phyloP scores from a whole-genome alignment of 2,329 filamentous ascomycete species.

The Chaetomiaceae sp. region DNA sequence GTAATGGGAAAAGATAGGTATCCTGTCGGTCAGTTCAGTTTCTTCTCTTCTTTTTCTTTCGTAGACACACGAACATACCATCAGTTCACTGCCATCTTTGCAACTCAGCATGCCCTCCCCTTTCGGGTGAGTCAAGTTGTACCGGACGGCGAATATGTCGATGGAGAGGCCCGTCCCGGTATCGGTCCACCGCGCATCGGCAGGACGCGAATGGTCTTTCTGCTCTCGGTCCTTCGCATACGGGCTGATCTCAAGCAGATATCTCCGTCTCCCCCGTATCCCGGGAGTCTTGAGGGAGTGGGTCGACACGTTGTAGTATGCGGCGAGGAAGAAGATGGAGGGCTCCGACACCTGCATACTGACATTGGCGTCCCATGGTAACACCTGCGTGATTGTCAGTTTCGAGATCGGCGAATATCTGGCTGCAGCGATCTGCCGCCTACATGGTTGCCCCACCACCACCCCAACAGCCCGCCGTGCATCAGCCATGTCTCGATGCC shows the following conservation, averaged over 20 bases:
- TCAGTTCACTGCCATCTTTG: constrained; percentile 48
- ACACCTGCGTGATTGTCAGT: not conserved
- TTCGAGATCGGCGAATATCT: not conserved
- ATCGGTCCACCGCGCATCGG: constrained; percentile 48
- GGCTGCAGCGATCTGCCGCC: not conserved
- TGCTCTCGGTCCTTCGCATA: constrained; percentile 36
- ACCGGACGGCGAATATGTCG: constrained; percentile 48
- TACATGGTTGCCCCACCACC: constrained; percentile 72
- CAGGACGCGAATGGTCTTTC: constrained; percentile 36
- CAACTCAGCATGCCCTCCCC: constrained; percentile 44
- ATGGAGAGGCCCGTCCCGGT: constrained; percentile 44
- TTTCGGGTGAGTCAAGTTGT: constrained; percentile 40
- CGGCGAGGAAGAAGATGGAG: constrained; percentile 61
- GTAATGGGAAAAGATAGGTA: constrained; percentile 61
- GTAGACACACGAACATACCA: not conserved
- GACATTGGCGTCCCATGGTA: constrained; percentile 72
- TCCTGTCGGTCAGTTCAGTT: constrained; percentile 32
- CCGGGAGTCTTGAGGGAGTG: constrained; percentile 40
- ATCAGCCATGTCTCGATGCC: constrained; percentile 76
- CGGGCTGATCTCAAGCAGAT: constrained; percentile 47
- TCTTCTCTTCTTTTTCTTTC: no score
- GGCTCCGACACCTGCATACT: constrained; percentile 67
- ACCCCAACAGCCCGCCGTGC: constrained; percentile 77
- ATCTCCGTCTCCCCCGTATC: constrained; percentile 38
- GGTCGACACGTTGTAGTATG: constrained; percentile 58